Conservation (phyloP, 1,284 basidiomycete species). For the Ustilago curta region DNA sequence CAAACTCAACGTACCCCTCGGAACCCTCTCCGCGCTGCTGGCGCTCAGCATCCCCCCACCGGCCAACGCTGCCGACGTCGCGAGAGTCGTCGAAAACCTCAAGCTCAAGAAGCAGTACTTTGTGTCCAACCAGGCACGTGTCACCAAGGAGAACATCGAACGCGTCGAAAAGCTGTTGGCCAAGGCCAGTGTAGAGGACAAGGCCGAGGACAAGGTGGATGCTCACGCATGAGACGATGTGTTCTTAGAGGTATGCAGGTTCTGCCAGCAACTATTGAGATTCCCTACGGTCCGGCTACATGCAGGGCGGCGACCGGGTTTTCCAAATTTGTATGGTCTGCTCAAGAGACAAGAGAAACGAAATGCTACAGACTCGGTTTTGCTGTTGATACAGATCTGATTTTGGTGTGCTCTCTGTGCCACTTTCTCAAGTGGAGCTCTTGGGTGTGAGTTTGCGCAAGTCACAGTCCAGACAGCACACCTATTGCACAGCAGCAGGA, state of each 20-base stretch:
- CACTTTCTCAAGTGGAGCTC: too few relatives aligned
- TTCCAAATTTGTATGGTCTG: too few relatives aligned
- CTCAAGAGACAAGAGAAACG: too few relatives aligned
- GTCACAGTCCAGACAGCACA: background rate
- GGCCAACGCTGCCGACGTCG: slow-evolving; percentile 80
- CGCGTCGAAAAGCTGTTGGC: slow-evolving; percentile 63
- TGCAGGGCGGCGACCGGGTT: too few relatives aligned
- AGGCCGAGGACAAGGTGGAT: slow-evolving; percentile 8
- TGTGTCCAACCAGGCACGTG: slow-evolving; percentile 75
- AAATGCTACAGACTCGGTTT: background rate
- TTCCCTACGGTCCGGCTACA: too few relatives aligned
- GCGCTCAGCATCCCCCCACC: slow-evolving; percentile 91
- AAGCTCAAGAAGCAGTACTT: slow-evolving; percentile 96
- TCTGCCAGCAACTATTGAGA: background rate
- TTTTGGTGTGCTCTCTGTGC: too few relatives aligned
- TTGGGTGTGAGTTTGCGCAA: background rate
- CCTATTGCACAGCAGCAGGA: too few relatives aligned
- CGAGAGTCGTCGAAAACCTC: slow-evolving; percentile 87
- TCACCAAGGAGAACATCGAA: slow-evolving; percentile 70
- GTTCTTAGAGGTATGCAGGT: background rate
- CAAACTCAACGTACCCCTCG: slow-evolving; percentile 82
- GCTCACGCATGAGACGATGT: background rate
- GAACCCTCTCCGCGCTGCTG: slow-evolving; percentile 87
- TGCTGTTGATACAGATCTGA: background rate
- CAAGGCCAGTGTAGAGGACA: slow-evolving; percentile 32